A percentile compares a stretch with the other conserved stretches of the same genome.
phyloP scores from a whole-genome alignment of 2,329 filamentous ascomycete genomes.

The Cephalotrichum gorgonifer region DNA sequence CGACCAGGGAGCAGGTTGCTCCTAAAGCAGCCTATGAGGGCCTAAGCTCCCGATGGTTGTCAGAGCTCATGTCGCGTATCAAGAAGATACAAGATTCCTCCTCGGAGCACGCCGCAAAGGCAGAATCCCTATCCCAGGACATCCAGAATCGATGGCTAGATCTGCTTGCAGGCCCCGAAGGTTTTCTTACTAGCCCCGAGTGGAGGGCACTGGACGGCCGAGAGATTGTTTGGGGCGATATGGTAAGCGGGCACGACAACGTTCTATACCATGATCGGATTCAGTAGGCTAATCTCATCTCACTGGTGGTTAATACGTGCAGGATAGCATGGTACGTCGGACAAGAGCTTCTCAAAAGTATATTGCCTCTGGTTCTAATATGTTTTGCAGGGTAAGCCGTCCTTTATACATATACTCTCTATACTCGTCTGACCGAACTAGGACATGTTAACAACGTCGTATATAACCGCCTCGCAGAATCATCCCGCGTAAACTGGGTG shows the following conservation, averaged over 20 bases:
- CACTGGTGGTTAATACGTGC: not conserved
- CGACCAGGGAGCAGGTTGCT: not conserved
- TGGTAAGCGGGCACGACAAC: constrained; percentile 44
- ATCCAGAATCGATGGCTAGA: constrained; percentile 52
- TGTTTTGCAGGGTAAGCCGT: not conserved
- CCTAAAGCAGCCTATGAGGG: not conserved
- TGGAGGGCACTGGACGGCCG: constrained; percentile 54
- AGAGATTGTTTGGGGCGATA: constrained; percentile 73
- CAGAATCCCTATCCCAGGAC: not conserved
- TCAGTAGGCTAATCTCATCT: too few relatives aligned
- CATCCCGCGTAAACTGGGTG: constrained; percentile 69
- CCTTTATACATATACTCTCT: not conserved
- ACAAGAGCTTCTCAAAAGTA: not conserved
- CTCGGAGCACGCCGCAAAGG: not conserved
- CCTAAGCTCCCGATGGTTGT: constrained; percentile 16
- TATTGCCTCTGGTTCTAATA: not conserved
- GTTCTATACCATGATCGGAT: not conserved
- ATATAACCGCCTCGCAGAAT: constrained; percentile 78
- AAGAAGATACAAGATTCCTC: constrained; percentile 3
- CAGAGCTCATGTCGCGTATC: constrained; percentile 15
- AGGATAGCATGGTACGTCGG: constrained; percentile 5
- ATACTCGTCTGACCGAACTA: not conserved
- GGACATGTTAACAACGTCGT: constrained; percentile 76
- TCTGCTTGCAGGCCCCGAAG: constrained; percentile 63
- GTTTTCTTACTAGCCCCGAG: constrained; percentile 53